A percentile compares a stretch with the other conserved stretches of the same genome.
Evolutionary conservation across 331 rosid species (phyloP).

Genomic region (Pyracantha coccinea): DNA sequence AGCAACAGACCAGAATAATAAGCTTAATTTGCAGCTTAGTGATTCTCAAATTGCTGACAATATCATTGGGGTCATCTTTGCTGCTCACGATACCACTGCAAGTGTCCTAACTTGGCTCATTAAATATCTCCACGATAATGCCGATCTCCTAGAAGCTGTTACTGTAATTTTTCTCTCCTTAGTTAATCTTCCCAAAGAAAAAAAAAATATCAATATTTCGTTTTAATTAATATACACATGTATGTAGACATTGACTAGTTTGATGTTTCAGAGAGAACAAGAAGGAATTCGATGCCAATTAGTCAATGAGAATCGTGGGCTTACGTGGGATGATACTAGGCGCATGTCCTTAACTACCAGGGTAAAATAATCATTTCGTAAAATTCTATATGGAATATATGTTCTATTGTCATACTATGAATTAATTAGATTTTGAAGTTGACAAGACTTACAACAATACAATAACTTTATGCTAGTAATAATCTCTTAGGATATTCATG

Average conservation of each 20-base stretch:
- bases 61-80: constrained; percentile 80
- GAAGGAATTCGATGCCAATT: constrained; percentile 40
- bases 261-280: constrained; percentile 56
- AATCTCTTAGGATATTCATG: too few relatives aligned
- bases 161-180: constrained; percentile 20
- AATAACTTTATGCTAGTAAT: background rate
- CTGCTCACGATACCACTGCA: constrained; percentile 96
- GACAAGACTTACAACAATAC: background rate
- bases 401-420: background rate
- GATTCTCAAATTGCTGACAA: constrained; percentile 84
- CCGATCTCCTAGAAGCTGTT: constrained; percentile 50
- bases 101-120: constrained; percentile 79
- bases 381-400: background rate
- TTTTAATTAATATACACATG: background rate
- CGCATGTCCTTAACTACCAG: constrained; percentile 56
- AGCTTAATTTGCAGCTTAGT: constrained; percentile 14
- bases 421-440: too few relatives aligned
- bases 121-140: constrained; percentile 69
- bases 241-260: background rate
- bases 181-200: background rate
- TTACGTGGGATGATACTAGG: constrained; percentile 80
- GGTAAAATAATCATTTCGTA: constrained; percentile 21
- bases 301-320: constrained; percentile 39
- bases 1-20: constrained; percentile 13
- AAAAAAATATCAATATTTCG: background rate